These are phyloP conservation scores for Gymnopilus junonius DNA, from an alignment of 768 basidiomycete species.

Conservation along the genomic window DNA sequence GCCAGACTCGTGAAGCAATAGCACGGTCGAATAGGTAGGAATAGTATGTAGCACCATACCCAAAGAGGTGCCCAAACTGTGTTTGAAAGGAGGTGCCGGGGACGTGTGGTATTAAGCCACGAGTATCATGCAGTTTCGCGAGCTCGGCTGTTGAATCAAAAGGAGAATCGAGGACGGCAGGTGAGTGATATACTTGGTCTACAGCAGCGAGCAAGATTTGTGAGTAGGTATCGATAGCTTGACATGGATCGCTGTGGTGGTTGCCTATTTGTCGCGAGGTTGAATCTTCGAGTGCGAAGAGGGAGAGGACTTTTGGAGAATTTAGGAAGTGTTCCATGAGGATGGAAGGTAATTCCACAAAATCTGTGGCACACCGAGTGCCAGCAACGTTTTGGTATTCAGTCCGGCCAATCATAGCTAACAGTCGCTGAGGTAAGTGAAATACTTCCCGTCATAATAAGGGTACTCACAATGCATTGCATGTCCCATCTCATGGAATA, in stretches of 20 bases:
- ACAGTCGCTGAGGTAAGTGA: background rate
- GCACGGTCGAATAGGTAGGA: conserved; percentile 97
- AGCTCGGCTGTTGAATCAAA: conserved; percentile 80
- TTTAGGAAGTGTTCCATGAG: conserved; percentile 98
- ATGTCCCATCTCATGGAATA: conserved; percentile 99
- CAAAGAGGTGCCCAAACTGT: conserved; percentile 93
- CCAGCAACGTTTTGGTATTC: conserved; percentile 98
- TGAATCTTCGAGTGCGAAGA: conserved; percentile 65
- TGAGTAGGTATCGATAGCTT: conserved; percentile 85
- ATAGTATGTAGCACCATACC: conserved; percentile 98
- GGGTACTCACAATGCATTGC: conserved; percentile 93
- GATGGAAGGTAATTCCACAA: conserved; percentile 97
- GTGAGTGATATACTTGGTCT: conserved; percentile 91
- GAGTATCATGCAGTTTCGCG: conserved; percentile 61
- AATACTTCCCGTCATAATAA: background rate
- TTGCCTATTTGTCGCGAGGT: conserved; percentile 55
- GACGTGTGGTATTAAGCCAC: conserved; percentile 85
- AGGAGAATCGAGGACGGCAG: conserved; percentile 49
- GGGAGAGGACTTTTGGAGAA: conserved; percentile 80
- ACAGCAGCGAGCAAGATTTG: conserved; percentile 89
- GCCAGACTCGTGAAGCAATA: conserved; percentile 93
- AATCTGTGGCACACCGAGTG: conserved; percentile 97
- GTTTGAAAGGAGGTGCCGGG: conserved; percentile 91
- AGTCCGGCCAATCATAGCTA: conserved; percentile 97
- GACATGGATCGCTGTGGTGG: conserved; percentile 76